phyloP scores from a whole-genome alignment of 768 basidiomycete species.

The Scleroderma citrinum region DNA sequence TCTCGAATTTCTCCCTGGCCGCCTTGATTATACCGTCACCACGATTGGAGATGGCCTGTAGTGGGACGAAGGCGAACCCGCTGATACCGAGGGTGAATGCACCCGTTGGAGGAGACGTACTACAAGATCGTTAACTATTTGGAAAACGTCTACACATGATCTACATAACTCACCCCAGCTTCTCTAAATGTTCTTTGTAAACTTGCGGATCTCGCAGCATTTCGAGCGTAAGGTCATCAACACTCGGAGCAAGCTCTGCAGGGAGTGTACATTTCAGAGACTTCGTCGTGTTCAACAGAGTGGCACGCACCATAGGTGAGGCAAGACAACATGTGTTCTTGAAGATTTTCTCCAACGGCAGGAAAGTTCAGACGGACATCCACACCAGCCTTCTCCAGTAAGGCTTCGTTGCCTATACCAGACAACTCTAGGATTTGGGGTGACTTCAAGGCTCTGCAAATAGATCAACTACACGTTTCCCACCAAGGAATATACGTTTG shows the following conservation, averaged over 20 bases:
- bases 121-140: neutral
- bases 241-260: slow-evolving; percentile 26
- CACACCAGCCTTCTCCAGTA: slow-evolving; percentile 38
- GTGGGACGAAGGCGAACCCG: slow-evolving; percentile 11
- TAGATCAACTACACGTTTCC: neutral
- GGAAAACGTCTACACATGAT: neutral
- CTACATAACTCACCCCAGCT: neutral
- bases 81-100: slow-evolving; percentile 12
- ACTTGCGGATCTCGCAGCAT: neutral
- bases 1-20: slow-evolving; percentile 1
- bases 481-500: neutral
- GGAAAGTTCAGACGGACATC: slow-evolving; percentile 24
- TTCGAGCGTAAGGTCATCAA: slow-evolving; percentile 4
- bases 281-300: neutral
- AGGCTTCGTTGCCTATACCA: slow-evolving; percentile 43
- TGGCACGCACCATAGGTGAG: slow-evolving; percentile 21
- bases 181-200: neutral
- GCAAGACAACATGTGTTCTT: slow-evolving; percentile 38
- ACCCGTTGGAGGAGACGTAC: slow-evolving; percentile 2
- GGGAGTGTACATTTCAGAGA: neutral
- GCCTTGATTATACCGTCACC: slow-evolving; percentile 10
- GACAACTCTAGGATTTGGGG: slow-evolving; percentile 53
- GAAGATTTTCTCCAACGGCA: slow-evolving; percentile 50
- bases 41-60: slow-evolving; percentile 9
- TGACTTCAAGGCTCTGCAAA: slow-evolving; percentile 34